Percentiles rank a stretch among this genome's conserved stretches.
Conservation (phyloP, 2,329 filamentous ascomycete genomes). For the Hyphodiscus sp. region DNA sequence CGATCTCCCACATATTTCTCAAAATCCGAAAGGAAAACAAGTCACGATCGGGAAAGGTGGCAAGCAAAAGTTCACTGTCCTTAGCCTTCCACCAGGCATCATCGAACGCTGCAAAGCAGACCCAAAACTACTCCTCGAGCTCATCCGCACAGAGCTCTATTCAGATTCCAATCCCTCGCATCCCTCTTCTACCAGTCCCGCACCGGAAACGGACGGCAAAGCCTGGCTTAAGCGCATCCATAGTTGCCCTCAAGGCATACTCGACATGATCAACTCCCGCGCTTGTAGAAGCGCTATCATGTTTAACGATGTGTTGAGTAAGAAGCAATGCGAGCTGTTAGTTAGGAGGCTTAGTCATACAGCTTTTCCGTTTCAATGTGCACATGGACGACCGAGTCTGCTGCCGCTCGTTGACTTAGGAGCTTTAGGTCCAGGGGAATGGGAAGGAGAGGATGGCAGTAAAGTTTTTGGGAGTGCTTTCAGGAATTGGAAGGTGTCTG, state of each 20-base stretch:
- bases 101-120: conserved; percentile 68
- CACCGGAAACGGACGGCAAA: conserved; percentile 13
- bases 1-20: conserved; percentile 2
- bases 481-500: too few relatives aligned
- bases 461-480: too few relatives aligned
- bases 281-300: conserved; percentile 77
- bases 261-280: conserved; percentile 70
- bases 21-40: not conserved
- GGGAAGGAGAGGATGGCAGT: too few relatives aligned
- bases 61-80: conserved; percentile 39
- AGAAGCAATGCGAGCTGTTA: conserved; percentile 51
- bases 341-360: conserved; percentile 53
- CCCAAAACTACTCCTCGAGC: conserved; percentile 62
- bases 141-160: conserved; percentile 73
- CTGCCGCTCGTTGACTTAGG: conserved; percentile 51
- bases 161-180: not conserved
- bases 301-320: conserved; percentile 68
- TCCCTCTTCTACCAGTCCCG: not conserved
- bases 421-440: too few relatives aligned
- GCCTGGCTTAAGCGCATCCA: conserved; percentile 58
- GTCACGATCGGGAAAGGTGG: not conserved
- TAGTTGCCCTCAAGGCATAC: conserved; percentile 65
- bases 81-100: conserved; percentile 63
- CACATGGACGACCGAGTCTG: conserved; percentile 67
- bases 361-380: conserved; percentile 75